Base-by-base conservation (phyloP, 2,329 filamentous ascomycete genomes). In the Aspergillus aculeatinus region DNA sequence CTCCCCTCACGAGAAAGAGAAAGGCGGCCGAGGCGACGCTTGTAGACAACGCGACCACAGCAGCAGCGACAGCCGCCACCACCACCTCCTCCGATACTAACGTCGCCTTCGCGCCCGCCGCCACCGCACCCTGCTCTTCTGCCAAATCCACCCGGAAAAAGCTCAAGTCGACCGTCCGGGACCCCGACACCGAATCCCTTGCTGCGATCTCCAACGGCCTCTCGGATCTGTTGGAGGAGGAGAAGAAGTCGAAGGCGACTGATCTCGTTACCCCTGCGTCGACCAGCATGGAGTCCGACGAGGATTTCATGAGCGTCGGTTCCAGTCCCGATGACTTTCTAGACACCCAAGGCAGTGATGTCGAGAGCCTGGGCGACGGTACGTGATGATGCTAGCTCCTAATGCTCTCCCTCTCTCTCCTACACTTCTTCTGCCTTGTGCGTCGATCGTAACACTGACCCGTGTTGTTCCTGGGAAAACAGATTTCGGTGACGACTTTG, bases 241-340 rank as follows among this genome's bases (percentile, higher is more conserved):
- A 67, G 55, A 68, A 65, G 52, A 65, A n/a, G 52, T 23, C 67
- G 57, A 68, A 65, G 59, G 68, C 73, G 64, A 57, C 70, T 68
- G 68, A 76, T 63, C 63, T 81, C 59, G 76, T 71, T 62, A 79
- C 77, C 21, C 76, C 79, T 19, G 71, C 74, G 25, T 72, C 73
- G 39, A 79, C 73, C 75, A 85, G 81, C 65, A 97, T 97, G 93
- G 92, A 96, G 80, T 97, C 93, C 9, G 94, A 98, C 70, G 92
- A 97, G 72, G 94, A 97, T 62, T 93, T 93, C 76, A 89, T 95
- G 85, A 96, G 90, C 69, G 87, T 88, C 72, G 83, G 88, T 68
- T 94, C 91, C 48, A 96, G 90, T 72, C 89, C 88, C 48, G 87
- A 89, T 60, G 85, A 85, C 61, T 85, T 91, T 61, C 83, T 89